Base-by-base conservation (phyloP, 1,139 yeast species). In the Arxiozyma slooffiae region DNA sequence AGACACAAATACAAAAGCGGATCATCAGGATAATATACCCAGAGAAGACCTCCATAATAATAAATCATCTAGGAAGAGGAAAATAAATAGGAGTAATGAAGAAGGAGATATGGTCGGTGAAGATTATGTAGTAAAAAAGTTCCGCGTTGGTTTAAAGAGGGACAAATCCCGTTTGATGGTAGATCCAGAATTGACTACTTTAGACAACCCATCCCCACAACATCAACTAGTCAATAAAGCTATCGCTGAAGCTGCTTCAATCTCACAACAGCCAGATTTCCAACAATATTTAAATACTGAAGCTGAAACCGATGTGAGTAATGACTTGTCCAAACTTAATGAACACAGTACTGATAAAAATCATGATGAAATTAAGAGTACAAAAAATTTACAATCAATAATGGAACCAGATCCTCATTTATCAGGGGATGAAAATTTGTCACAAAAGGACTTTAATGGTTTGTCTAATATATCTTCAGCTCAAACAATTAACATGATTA, bases 181-280 rank as follows among this genome's bases (percentile, higher is more conserved):
- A 44, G 88, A 82, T 61, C 87, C 87, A 0, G 88, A 81, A 57
- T 67, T 82, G 41, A 78, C 77, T 1, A 73, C 71, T 38, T 57
- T 80, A 41, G 81, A 76, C 57, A 71, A 71, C 50, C 61, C 71
- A 5, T 56, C 56, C 24, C 41, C 59, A 17, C 83, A 80, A 57
- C 84, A 79, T 53, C 82, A 77, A 55, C 67, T 82, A 49, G 86
- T 81, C 6, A 79, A 81, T 54, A 85, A 82, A 46, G 86, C 85
- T 2, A 79, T 83, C 43, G 69, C 80, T 54, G 85, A 81, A 58
- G 85, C 86, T 0, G 71, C 82, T 50, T 80, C 80, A 49, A 70
- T 82, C 52, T 82, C 84, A 2, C 72, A 67, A 48, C 71, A 69
- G 47, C 77, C 80, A 45, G 77, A 74, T 53, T 71, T 78, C 53